Evolutionary conservation across 306 rosid genomes (phyloP), one percentile per base, ranked within the genome.

Genomic region (Casuarina glauca): DNA sequence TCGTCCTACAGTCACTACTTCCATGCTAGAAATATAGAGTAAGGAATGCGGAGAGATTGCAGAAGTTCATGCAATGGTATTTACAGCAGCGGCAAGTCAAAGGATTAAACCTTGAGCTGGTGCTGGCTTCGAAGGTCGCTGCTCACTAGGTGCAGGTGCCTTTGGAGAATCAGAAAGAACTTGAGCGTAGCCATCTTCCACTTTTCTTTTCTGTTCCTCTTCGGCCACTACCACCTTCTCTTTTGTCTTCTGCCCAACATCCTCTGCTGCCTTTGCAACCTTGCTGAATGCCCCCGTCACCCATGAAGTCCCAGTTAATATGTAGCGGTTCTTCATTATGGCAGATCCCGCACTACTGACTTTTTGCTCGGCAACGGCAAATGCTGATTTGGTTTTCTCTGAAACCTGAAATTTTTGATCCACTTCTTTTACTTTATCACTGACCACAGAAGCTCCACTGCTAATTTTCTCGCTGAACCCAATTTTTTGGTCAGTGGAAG

Each of bases 381-480:
- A 83, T 77, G 97, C 98, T 20, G 97, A 87, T 82, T 91, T 95
- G 70, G 98, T 92, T 86, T 95, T 95, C 75, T 92, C 98, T 0
- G 97, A 95, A 81, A 95, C 97, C 84, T 91, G 97, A 76, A 95
- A 89, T 76, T 92, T 95, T 81, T 95, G 96, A 78, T 95, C 98
- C 85, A 95, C 93, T 76, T 88, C 97, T 6, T 96, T 89, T 61
- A 95, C 97, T 80, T 91, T 93, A 74, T 69, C 97, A 48, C 97
- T 17, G 80, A 95, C 94, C 69, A 76, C 89, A 42, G 90, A 72
- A 49, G 97, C 92, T 52, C 98, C 98, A 15, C 86, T 97, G 43
- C 85, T 91, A 68, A 95, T 72, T 84, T 95, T 95, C 85, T 95
- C 97, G 15, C 78, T 89, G 6, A 95, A 70, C 61, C 98, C 97